Evolutionary conservation across 1,284 basidiomycete genomes (phyloP), one percentile per base, ranked within the genome.

Genomic region (Moesziomyces globuligerus): DNA sequence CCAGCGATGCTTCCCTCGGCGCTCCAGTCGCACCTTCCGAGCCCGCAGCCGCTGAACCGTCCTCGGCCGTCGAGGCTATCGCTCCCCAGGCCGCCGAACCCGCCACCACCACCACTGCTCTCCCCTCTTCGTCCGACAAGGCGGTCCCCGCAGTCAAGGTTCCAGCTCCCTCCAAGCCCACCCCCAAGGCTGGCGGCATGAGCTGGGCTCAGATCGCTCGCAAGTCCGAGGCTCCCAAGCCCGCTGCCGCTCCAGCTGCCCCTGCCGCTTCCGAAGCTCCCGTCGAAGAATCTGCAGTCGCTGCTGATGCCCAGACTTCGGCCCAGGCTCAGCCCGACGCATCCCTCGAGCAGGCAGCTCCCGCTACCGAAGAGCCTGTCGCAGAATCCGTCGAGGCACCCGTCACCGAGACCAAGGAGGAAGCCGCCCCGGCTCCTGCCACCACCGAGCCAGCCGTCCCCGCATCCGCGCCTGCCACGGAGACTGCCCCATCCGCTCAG

Each of bases 191-290:
- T 39, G 48, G 53, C 37, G 60, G 59, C 42, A 75, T 75, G 79
- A 81, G 76, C 73, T 81, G 80, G 80, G 80, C 80, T 48, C 80
- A 81, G 59, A 76, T 81, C 29, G 80, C 80, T 38, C 75, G 77
- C 49, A 62, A 73, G 59, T 72, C 62, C 23, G 76, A 79, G 56
- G 59, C 74, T 24, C 72, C 75, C 48, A 75, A 76, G 65, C 64
- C 65, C 34, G 58, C 44, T 25, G 47, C 62, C 47, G 48, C 50
- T 23, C 34, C 55, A 13, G 29, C 23, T 21, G 48, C 47, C 40
- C 43, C 37, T 36, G 46, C 52, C n/a, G 45, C 61, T 10, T 36
- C 57, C 23, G 54, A 54, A 39, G 11, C 29, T 15, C 43, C 50
- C 15, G 32, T 54, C 23, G 47, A 43, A 36, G 40, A 43, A 18